Evolutionary conservation across 306 rosid species (phyloP).

Genomic region (Trifolium pratense): DNA sequence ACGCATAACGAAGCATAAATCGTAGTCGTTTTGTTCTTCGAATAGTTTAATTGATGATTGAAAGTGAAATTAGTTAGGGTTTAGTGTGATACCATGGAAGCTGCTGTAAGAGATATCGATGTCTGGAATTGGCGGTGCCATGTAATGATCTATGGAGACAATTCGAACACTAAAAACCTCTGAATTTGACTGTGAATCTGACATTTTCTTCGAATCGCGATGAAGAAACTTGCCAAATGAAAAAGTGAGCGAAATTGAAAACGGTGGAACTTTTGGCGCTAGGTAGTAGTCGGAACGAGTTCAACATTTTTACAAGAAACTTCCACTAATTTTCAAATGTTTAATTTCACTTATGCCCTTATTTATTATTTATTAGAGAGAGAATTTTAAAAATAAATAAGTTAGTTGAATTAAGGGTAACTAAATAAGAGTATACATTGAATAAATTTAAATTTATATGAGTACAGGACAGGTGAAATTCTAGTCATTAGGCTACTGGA

Average conservation of each 20-base stretch:
- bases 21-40: slow-evolving; percentile 3
- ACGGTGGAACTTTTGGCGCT: slow-evolving; percentile 37
- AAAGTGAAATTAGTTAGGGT: slow-evolving; percentile 14
- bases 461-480: too few species aligned
- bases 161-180: slow-evolving; percentile 74
- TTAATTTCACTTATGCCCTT: too few species aligned
- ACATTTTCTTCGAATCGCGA: slow-evolving; percentile 35
- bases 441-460: too few species aligned
- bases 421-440: too few species aligned
- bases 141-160: slow-evolving; percentile 79
- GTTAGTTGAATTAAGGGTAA: too few species aligned
- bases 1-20: slow-evolving; percentile 36
- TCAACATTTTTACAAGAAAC: too few species aligned
- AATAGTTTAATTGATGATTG: slow-evolving; percentile 1
- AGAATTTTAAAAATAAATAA: too few species aligned
- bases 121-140: slow-evolving; percentile 73
- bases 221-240: neutral
- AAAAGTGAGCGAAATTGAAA: slow-evolving; percentile 2
- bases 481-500: too few species aligned
- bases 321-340: too few species aligned
- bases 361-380: too few species aligned
- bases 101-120: slow-evolving; percentile 74
- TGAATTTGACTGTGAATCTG: slow-evolving; percentile 47
- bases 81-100: slow-evolving; percentile 71
- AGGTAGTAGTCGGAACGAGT: neutral